Evolutionary conservation across 2,329 filamentous ascomycete genomes (phyloP).

Genomic region (Pestalotiopsis sp.): DNA sequence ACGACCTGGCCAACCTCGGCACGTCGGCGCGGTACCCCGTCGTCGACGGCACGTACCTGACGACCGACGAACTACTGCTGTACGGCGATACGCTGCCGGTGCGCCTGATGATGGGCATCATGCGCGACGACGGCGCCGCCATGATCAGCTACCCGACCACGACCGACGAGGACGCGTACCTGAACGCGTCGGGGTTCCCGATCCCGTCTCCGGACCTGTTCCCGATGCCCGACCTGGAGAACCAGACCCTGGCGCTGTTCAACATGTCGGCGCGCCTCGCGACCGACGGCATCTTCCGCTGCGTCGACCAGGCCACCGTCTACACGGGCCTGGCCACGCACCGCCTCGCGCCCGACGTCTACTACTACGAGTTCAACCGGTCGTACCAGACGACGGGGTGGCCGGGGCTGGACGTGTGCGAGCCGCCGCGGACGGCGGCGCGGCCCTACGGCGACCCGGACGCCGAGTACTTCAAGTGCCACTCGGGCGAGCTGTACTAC

Average conservation of each 20-base stretch:
- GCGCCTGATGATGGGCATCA: slow-evolving; percentile 58
- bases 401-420: slow-evolving; percentile 54
- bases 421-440: slow-evolving; percentile 36
- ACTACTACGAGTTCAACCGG: slow-evolving; percentile 64
- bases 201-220: slow-evolving; percentile 46
- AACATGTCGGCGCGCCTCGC: slow-evolving; percentile 56
- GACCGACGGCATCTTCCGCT: slow-evolving; percentile 63
- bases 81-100: slow-evolving; percentile 49
- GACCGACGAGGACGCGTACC: slow-evolving; percentile 35
- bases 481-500: slow-evolving; percentile 58
- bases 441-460: slow-evolving; percentile 28
- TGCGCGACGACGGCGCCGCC: slow-evolving; percentile 57
- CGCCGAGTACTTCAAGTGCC: slow-evolving; percentile 52
- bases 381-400: slow-evolving; percentile 56
- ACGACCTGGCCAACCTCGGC: slow-evolving; percentile 39
- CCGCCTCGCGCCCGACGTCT: slow-evolving; percentile 48
- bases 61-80: slow-evolving; percentile 48
- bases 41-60: slow-evolving; percentile 59
- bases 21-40: slow-evolving; percentile 56
- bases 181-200: slow-evolving; percentile 34
- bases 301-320: slow-evolving; percentile 61
- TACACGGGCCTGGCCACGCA: slow-evolving; percentile 47
- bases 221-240: slow-evolving; percentile 48
- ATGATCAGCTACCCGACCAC: slow-evolving; percentile 50
- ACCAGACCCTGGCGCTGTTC: slow-evolving; percentile 55